Evolutionary conservation across 1,139 yeast genomes (phyloP), one percentile per base, ranked within the genome.

Genomic region (Blastobotrys indianensis): DNA sequence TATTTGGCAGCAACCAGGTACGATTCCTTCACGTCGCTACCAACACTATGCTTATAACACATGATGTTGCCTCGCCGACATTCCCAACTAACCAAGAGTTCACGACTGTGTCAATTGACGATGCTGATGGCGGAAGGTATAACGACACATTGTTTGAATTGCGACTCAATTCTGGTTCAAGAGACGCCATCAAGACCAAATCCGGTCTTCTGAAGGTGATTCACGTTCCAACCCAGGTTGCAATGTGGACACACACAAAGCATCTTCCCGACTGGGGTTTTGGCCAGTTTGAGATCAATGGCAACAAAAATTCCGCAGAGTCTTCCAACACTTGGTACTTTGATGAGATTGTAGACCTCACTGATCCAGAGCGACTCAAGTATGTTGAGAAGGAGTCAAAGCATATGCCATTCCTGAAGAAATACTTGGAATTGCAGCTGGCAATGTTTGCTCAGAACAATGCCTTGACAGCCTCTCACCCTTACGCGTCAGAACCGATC

Each of bases 1-100:
- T 83, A 29, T 60, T 58, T 23, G 74, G 79, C 51, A 82, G 82
- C 52, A 94, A 85, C 59, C 66, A 77, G 17, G 70, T 94, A 48
- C 82, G 97, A 68, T 73, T 92, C 50, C 82, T 78, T 64, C 99
- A 92, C 58, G 77, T 87, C 34, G 79, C 74, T 13, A 90, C 97
- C 2, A 77, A 87, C 51, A 83, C 94, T 2, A 83, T 70, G 57
- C 68, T 92, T 53, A 71, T 87, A 56, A 80, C 98, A 28, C 99
- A 92, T 63, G 99, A 92, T 64, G 98, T 92, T 45, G 98, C 98
- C 1, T 90, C 97, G n/a, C 97, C 97, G 29, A 73, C 80, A 52
- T 84, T 69, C 61, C 82, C 95, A 42, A 87, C 97, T 15, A 86
- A 90, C 63, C 96, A 90, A 66, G 97, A 90, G 67, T 81, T 90